Percentiles rank a stretch among this genome's conserved stretches.
Evolutionary conservation across 148 eudicot genomes (phyloP).

Genomic region (Spergularia bocconei): DNA sequence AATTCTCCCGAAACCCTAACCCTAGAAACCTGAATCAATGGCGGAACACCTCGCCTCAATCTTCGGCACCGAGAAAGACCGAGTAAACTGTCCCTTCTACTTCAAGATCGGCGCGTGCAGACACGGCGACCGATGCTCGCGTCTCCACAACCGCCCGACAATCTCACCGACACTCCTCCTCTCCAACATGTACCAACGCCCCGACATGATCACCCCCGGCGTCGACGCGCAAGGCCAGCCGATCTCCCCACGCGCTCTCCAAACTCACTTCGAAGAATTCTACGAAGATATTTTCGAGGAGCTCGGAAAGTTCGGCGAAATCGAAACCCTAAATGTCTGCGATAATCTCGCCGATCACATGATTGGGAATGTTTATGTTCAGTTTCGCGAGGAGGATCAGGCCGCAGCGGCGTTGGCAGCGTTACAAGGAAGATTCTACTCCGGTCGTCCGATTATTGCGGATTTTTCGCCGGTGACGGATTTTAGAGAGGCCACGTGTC

Average conservation of each 20-base stretch:
- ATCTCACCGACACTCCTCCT: constrained; percentile 64
- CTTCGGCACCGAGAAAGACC: constrained; percentile 76
- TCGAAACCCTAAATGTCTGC: constrained; percentile 68
- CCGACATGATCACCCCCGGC: constrained; percentile 78
- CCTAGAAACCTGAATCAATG: constrained; percentile 33
- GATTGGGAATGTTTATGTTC: constrained; percentile 86
- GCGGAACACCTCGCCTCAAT: constrained; percentile 81
- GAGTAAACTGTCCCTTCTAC: constrained; percentile 81
- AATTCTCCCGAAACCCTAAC: not conserved
- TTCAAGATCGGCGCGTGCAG: constrained; percentile 83
- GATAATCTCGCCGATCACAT: constrained; percentile 79
- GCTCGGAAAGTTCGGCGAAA: constrained; percentile 62
- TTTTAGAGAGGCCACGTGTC: constrained; percentile 72
- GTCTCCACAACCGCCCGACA: constrained; percentile 66
- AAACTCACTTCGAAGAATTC: constrained; percentile 70
- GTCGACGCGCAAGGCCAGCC: constrained; percentile 76
- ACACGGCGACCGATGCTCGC: constrained; percentile 75
- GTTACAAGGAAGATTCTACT: constrained; percentile 57
- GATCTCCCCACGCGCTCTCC: constrained; percentile 51
- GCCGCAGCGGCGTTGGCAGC: constrained; percentile 55
- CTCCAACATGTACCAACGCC: constrained; percentile 79
- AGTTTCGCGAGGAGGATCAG: constrained; percentile 71
- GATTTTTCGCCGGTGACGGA: constrained; percentile 82
- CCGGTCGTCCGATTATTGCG: constrained; percentile 69
- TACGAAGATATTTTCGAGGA: constrained; percentile 69